These are phyloP conservation scores for Bruguiera parviflora DNA, from an alignment of 345 rosid genomes.

Conservation along the genomic window DNA sequence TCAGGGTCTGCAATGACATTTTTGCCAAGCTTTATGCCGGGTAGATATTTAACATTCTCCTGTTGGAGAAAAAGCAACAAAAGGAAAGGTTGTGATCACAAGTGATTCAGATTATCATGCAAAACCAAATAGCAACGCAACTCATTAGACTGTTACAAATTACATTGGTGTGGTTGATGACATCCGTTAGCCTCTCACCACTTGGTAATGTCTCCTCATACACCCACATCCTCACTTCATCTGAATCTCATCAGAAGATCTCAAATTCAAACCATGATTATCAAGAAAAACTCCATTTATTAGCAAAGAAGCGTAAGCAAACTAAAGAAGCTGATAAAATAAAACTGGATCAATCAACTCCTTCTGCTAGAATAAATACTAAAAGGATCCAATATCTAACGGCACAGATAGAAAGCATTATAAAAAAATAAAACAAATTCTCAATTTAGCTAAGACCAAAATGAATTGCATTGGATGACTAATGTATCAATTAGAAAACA, in stretches of 20 bases:
- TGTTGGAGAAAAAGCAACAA: slow-evolving; percentile 17
- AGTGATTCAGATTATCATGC: not conserved
- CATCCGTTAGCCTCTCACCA: slow-evolving; percentile 90
- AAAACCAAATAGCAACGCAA: not conserved
- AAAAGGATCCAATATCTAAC: too few relatives aligned
- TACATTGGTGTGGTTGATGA: slow-evolving; percentile 80
- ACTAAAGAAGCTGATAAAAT: not conserved
- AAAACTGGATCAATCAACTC: too few relatives aligned
- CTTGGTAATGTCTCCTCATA: slow-evolving; percentile 78
- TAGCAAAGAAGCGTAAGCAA: not conserved
- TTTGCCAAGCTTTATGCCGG: slow-evolving; percentile 83
- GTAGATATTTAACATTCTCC: slow-evolving; percentile 92
- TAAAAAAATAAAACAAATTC: too few relatives aligned
- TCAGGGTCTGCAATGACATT: slow-evolving; percentile 86
- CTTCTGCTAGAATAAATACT: too few relatives aligned
- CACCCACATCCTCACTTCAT: slow-evolving; percentile 99
- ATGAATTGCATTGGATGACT: too few relatives aligned
- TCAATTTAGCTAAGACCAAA: too few relatives aligned
- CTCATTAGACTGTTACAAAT: slow-evolving; percentile 13
- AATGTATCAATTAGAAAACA: not conserved
- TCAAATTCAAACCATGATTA: slow-evolving; percentile 1
- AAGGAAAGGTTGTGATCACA: not conserved
- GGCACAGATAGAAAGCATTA: too few relatives aligned
- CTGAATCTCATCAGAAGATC: slow-evolving; percentile 38
- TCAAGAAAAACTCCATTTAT: slow-evolving; percentile 5